Base-by-base conservation (phyloP, 331 rosid species). In the Pyrus hybrid region DNA sequence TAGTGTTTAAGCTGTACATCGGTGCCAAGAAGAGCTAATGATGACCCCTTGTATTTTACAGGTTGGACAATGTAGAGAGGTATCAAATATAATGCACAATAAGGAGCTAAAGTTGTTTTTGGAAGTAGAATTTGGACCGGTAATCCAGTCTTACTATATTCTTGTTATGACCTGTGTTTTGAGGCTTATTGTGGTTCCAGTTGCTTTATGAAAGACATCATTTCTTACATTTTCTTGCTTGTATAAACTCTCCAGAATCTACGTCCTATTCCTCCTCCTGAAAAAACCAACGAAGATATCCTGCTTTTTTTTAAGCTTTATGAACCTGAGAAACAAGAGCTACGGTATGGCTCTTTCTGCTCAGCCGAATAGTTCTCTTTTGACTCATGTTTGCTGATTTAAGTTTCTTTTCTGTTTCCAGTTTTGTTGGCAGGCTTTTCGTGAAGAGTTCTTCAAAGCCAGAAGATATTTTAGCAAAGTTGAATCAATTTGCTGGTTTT, bases 51-150 rank as follows among this genome's bases (percentile, higher is more conserved):
- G 69, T 47, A 47, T 61, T 30, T 62, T 80, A 26, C 26, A 89
- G 95, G 92, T 89, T 85, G 92, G 87, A 54, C 85, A 83, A 61
- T 78, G 87, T 72, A 87, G 89, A 60, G 87, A 79, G 77, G 82
- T 78, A 41, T 84, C 90, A 75, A 84, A 75, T 66, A 89, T 85
- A 82, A 71, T 84, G 17, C 77, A 87, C 67, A 85, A 77, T 74
- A 87, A 86, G 4, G 96, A 87, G 73, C 83, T 92, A 22, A 86
- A 82, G 71, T 85, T 92, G 77, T 90, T 92, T 81, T 83, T 92
- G 89, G 96, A 92, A 83, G 79, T 88, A 56, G 94, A 87, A 81
- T 68, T 62, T 25, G 96, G 89, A 32, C 86, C 67, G 91, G 96
- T 92, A 86, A 73, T 41, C 10, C 8, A 13, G 16, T 74, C 1